A percentile compares a stretch with the other conserved stretches of the same genome.
Evolutionary conservation across 192 early-diverging fungal species (phyloP).

Genomic region (Spizellomyces punctatus): DNA sequence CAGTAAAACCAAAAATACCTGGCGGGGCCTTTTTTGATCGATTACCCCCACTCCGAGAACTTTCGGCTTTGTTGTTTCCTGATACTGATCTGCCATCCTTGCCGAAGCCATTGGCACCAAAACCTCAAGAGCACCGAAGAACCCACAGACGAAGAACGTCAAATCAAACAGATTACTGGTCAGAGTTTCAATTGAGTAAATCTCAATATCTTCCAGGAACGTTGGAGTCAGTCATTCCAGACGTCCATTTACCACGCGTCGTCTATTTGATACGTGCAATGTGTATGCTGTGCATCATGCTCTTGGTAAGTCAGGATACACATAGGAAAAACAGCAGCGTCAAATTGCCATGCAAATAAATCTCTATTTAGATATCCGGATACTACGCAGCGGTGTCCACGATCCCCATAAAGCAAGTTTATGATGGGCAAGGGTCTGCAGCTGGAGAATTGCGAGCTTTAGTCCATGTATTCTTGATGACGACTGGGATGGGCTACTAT

Average conservation of each 20-base stretch:
- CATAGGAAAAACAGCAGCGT: not conserved
- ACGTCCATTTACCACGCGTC: not conserved
- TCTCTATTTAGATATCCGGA: not conserved
- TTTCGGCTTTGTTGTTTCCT: not conserved
- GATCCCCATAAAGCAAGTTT: not conserved
- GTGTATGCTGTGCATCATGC: not conserved
- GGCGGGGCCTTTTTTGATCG: not conserved
- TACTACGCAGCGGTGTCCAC: not conserved
- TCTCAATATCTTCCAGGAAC: not conserved
- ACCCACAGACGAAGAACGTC: not conserved
- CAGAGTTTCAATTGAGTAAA: not conserved
- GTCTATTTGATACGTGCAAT: not conserved
- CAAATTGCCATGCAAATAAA: not conserved
- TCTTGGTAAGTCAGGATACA: not conserved
- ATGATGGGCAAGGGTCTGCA: not conserved
- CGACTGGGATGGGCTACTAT: constrained; percentile 2
- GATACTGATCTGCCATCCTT: not conserved
- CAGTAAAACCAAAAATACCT: no score
- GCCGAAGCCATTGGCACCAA: not conserved
- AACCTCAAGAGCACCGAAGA: not conserved
- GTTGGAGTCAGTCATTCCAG: not conserved
- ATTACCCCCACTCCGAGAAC: not conserved
- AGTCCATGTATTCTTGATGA: not conserved
- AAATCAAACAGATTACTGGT: not conserved
- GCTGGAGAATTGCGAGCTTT: not conserved